Conservation (phyloP, 2,329 filamentous ascomycete genomes). For the Thermomyces lanuginosus region DNA sequence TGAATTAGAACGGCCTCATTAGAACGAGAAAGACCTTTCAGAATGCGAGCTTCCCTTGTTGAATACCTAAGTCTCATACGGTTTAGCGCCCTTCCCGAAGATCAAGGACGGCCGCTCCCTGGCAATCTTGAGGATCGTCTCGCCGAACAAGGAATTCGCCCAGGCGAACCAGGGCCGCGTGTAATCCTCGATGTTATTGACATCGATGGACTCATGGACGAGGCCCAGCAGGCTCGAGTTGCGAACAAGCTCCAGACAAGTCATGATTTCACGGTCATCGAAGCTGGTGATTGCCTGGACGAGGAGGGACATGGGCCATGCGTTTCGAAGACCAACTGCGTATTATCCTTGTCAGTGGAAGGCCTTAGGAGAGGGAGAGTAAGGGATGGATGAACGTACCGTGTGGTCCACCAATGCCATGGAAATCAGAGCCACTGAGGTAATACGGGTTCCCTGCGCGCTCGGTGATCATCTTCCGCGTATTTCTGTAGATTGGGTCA, state of each 20-base stretch:
- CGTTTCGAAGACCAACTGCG: conserved; percentile 69
- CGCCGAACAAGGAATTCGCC: conserved; percentile 93
- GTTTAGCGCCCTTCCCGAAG: conserved; percentile 45
- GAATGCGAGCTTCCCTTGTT: too few relatives aligned
- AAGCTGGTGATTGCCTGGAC: conserved; percentile 81
- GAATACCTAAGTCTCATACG: conserved; percentile 13
- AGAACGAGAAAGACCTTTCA: too few relatives aligned
- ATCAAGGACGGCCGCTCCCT: conserved; percentile 76
- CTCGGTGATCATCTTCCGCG: conserved; percentile 62
- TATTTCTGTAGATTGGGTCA: conserved; percentile 70
- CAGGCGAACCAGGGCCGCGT: conserved; percentile 93
- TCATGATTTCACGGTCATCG: conserved; percentile 61
- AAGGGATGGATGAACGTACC: conserved; percentile 22
- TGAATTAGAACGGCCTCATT: too few relatives aligned
- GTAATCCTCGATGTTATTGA: conserved; percentile 52
- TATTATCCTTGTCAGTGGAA: conserved; percentile 22
- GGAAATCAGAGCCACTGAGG: conserved; percentile 57
- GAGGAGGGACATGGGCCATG: conserved; percentile 92
- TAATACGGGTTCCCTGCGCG: conserved; percentile 77
- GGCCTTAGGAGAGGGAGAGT: conserved; percentile 3
- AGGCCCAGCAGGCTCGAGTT: conserved; percentile 60
- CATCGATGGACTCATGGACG: conserved; percentile 83
- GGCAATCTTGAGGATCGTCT: conserved; percentile 78
- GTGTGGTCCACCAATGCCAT: conserved; percentile 71
- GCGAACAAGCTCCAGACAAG: conserved; percentile 58